These are phyloP conservation scores for Botrytis byssoidea DNA, from an alignment of 2,329 filamentous ascomycete genomes.

Conservation along the genomic window DNA sequence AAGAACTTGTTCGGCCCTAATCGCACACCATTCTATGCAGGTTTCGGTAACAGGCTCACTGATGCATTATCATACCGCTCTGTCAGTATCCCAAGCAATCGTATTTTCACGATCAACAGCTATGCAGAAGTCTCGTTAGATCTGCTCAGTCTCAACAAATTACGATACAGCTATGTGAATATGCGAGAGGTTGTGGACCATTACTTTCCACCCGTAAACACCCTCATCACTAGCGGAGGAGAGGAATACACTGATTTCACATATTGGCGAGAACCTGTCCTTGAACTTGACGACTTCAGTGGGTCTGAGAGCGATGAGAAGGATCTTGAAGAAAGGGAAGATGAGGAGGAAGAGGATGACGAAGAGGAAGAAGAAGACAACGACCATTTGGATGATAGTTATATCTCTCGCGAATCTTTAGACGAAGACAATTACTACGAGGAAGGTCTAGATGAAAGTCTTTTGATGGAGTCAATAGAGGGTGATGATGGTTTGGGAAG, in stretches of 20 bases:
- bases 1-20: constrained; percentile 78
- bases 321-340: constrained; percentile 54
- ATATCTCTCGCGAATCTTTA: constrained; percentile 52
- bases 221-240: constrained; percentile 82
- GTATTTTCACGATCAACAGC: constrained; percentile 98
- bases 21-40: constrained; percentile 87
- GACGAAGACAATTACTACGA: constrained; percentile 46
- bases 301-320: constrained; percentile 69
- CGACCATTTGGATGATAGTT: constrained; percentile 55
- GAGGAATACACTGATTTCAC: constrained; percentile 97
- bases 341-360: constrained; percentile 49
- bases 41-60: constrained; percentile 93
- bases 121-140: constrained; percentile 95
- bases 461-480: constrained; percentile 32
- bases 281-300: constrained; percentile 85
- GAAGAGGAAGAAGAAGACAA: constrained; percentile 50
- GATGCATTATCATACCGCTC: constrained; percentile 95
- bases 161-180: constrained; percentile 94
- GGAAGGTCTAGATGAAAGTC: constrained; percentile 35
- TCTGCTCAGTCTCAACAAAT: constrained; percentile 84
- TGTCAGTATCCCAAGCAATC: constrained; percentile 88
- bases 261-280: constrained; percentile 85
- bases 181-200: constrained; percentile 98
- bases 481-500: constrained; percentile 32
- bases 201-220: constrained; percentile 90